Evolutionary conservation across 192 early-diverging fungal species (phyloP).

Genomic region (Entomortierella lignicola): DNA sequence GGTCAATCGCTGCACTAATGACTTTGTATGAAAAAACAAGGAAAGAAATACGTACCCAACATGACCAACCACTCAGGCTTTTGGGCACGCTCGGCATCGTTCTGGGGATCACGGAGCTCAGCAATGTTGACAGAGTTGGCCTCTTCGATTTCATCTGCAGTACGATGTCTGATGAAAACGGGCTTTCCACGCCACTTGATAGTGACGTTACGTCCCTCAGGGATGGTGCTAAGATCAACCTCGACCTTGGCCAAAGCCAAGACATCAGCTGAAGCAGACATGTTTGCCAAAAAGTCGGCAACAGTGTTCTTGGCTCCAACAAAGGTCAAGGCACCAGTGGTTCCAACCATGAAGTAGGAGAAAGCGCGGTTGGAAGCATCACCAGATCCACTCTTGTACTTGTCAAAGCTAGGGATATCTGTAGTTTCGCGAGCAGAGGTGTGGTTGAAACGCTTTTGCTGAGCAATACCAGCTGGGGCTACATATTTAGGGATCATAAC

Average conservation of each 20-base stretch:
- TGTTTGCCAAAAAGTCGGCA: conserved; percentile 82
- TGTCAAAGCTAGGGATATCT: conserved; percentile 79
- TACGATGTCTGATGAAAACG: conserved; percentile 97
- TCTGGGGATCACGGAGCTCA: conserved; percentile 91
- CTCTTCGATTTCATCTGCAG: conserved; percentile 92
- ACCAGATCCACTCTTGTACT: conserved; percentile 74
- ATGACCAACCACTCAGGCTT: conserved; percentile 97
- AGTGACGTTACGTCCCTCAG: conserved; percentile 96
- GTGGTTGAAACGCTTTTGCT: conserved; percentile 58
- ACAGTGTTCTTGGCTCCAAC: conserved; percentile 91
- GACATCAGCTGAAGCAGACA: conserved; percentile 98
- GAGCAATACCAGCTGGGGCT: conserved; percentile 35
- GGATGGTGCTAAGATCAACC: conserved; percentile 90
- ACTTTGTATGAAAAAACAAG: neutral
- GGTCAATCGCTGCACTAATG: neutral
- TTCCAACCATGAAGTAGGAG: conserved; percentile 95
- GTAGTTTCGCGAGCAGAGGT: conserved; percentile 68
- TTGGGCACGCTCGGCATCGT: conserved; percentile 89
- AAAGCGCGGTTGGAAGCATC: conserved; percentile 77
- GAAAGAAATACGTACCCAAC: conserved; percentile 74
- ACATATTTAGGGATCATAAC: neutral
- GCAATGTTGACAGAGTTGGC: conserved; percentile 84
- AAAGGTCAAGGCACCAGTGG: conserved; percentile 84
- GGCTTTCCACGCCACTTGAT: conserved; percentile 99
- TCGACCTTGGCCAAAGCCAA: conserved; percentile 98